Evolutionary conservation across 176 grass and related monocot species (phyloP).

Genomic region (Phoenix dactylifera): DNA sequence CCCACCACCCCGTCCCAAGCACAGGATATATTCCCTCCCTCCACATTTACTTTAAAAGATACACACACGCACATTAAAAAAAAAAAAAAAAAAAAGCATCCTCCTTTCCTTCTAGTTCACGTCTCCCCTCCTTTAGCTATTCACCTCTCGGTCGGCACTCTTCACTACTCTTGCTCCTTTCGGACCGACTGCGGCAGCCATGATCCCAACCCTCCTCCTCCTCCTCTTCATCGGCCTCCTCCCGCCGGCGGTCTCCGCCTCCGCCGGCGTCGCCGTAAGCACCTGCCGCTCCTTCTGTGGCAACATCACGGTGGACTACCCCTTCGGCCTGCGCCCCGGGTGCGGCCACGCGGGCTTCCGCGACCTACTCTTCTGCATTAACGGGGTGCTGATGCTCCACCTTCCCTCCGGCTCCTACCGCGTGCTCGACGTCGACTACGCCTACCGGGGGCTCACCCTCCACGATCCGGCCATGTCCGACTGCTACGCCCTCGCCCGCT

Average conservation of each 20-base stretch:
- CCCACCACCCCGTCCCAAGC: too few species aligned
- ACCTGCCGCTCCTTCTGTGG: conserved; percentile 80
- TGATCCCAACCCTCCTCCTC: too few species aligned
- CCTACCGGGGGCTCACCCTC: conserved; percentile 61
- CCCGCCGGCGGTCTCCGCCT: background rate
- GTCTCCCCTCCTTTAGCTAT: too few species aligned
- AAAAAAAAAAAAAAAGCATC: too few species aligned
- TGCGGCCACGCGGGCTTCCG: conserved; percentile 85
- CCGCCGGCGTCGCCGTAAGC: conserved; percentile 36
- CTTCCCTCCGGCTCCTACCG: conserved; percentile 86
- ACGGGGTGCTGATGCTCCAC: conserved; percentile 82
- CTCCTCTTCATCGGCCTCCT: too few species aligned
- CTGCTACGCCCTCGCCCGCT: conserved; percentile 70
- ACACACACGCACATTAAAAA: too few species aligned
- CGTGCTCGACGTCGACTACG: conserved; percentile 92
- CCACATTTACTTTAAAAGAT: too few species aligned
- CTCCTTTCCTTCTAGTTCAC: too few species aligned
- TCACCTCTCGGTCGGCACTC: too few species aligned
- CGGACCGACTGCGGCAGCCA: too few species aligned
- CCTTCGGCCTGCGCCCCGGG: conserved; percentile 55
- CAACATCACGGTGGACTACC: conserved; percentile 97
- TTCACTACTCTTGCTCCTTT: too few species aligned
- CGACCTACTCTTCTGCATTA: conserved; percentile 81
- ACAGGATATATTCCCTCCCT: too few species aligned
- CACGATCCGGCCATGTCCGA: conserved; percentile 92